Evolutionary conservation across 495 filamentous ascomycete genomes (phyloP).

Genomic region (Hyaloscypha bicolor): DNA sequence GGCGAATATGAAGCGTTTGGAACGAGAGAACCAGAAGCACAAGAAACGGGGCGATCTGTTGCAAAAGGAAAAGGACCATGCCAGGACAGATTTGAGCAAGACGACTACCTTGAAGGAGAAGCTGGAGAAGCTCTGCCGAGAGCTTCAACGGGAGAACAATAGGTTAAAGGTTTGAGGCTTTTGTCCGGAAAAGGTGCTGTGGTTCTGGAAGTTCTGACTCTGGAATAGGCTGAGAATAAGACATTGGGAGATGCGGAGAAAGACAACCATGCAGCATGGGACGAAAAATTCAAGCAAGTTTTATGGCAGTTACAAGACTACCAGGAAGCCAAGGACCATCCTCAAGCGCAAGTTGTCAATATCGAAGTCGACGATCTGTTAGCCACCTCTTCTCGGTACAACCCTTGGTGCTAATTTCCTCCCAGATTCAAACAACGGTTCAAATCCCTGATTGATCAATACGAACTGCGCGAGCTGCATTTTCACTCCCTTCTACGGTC

Average conservation of each 20-base stretch:
- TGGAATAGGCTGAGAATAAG: slow-evolving; percentile 81
- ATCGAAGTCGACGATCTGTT: slow-evolving; percentile 88
- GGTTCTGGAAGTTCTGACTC: slow-evolving; percentile 19
- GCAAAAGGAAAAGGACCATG: slow-evolving; percentile 95
- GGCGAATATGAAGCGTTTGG: slow-evolving; percentile 90
- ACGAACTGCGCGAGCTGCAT: slow-evolving; percentile 89
- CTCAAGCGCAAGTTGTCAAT: slow-evolving; percentile 70
- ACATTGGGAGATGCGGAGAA: slow-evolving; percentile 82
- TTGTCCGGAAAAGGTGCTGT: background rate
- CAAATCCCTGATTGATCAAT: slow-evolving; percentile 93
- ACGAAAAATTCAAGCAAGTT: slow-evolving; percentile 76
- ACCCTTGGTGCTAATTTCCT: slow-evolving; percentile 12
- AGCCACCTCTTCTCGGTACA: slow-evolving; percentile 31
- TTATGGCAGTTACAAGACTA: slow-evolving; percentile 80
- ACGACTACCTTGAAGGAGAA: slow-evolving; percentile 88
- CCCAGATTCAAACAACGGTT: slow-evolving; percentile 84
- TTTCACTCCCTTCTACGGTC: slow-evolving; percentile 86
- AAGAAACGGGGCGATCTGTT: slow-evolving; percentile 93
- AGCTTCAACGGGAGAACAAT: slow-evolving; percentile 94
- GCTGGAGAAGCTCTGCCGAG: slow-evolving; percentile 89
- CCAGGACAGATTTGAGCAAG: slow-evolving; percentile 83
- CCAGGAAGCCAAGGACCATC: slow-evolving; percentile 74
- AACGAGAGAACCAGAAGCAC: slow-evolving; percentile 90
- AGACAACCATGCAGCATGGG: slow-evolving; percentile 77
- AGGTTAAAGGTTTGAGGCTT: slow-evolving; percentile 78